Conservation (phyloP, 495 filamentous ascomycete species). For the Penicillium chermesinum region DNA sequence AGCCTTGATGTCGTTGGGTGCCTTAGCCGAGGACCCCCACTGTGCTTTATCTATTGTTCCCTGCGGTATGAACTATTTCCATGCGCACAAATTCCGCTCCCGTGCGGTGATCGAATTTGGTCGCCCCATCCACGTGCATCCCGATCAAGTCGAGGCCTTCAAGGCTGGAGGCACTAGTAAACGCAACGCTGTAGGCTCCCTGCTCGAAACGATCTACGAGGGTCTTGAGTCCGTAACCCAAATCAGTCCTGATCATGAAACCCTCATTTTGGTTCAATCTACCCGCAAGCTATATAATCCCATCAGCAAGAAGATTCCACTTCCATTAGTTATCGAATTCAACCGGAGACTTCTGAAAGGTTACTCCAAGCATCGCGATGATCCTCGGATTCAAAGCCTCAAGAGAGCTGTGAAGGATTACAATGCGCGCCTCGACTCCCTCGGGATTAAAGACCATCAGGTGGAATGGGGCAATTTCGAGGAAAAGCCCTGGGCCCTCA, state of each 20-base stretch:
- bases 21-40: slow-evolving; percentile 73
- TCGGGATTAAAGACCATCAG: slow-evolving; percentile 90
- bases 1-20: slow-evolving; percentile 95
- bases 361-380: slow-evolving; percentile 85
- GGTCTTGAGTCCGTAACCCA: slow-evolving; percentile 83
- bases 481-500: slow-evolving; percentile 54
- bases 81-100: slow-evolving; percentile 96
- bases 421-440: slow-evolving; percentile 75
- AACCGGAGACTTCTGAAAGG: slow-evolving; percentile 87
- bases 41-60: slow-evolving; percentile 90
- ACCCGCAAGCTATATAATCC: slow-evolving; percentile 89
- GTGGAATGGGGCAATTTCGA: slow-evolving; percentile 79
- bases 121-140: slow-evolving; percentile 72
- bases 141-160: slow-evolving; percentile 77
- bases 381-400: slow-evolving; percentile 72
- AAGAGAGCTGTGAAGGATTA: slow-evolving; percentile 76
- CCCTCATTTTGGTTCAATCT: slow-evolving; percentile 92
- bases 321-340: slow-evolving; percentile 90
- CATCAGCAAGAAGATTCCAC: slow-evolving; percentile 83
- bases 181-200: slow-evolving; percentile 71
- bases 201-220: slow-evolving; percentile 81
- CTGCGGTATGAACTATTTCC: slow-evolving; percentile 99
- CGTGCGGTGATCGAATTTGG: slow-evolving; percentile 95
- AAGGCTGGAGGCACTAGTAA: slow-evolving; percentile 60
- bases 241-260: slow-evolving; percentile 90